Evolutionary conservation across 306 rosid genomes (phyloP).

Genomic region (Fragaria vesca): DNA sequence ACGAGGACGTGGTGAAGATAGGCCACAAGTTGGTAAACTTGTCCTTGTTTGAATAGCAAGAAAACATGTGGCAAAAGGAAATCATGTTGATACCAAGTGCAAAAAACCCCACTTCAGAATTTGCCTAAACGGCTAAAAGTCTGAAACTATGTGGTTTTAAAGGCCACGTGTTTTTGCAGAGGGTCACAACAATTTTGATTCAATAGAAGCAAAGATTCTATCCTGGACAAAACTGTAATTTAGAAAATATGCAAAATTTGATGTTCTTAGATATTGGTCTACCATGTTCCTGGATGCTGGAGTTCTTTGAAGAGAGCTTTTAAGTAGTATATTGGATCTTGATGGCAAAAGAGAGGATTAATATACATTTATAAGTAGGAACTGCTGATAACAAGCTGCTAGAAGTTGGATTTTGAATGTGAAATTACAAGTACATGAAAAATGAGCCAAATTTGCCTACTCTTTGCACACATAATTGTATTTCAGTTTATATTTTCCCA

Average conservation of each 20-base stretch:
- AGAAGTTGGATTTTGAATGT: not conserved
- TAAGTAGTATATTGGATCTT: too few species aligned
- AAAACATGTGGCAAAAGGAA: too few species aligned
- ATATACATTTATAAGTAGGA: not conserved
- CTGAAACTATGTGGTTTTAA: too few species aligned
- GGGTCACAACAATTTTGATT: too few species aligned
- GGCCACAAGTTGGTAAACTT: too few species aligned
- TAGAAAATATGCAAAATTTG: not conserved
- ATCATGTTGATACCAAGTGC: too few species aligned
- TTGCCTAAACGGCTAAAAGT: too few species aligned
- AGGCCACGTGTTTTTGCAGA: too few species aligned
- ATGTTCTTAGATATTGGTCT: not conserved
- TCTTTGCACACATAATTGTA: not conserved
- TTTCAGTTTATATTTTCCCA: not conserved
- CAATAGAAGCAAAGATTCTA: not conserved
- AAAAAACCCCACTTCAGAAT: too few species aligned
- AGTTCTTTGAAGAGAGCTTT: not conserved
- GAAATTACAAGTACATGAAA: not conserved
- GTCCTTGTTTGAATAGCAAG: too few species aligned
- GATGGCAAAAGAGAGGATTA: too few species aligned
- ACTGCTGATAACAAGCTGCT: not conserved
- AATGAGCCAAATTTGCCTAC: not conserved
- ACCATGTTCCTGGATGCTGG: not conserved
- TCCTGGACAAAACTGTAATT: not conserved
- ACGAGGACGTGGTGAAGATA: too few species aligned